Base-by-base conservation (phyloP, 768 basidiomycete species). In the Leccinellum albellum region DNA sequence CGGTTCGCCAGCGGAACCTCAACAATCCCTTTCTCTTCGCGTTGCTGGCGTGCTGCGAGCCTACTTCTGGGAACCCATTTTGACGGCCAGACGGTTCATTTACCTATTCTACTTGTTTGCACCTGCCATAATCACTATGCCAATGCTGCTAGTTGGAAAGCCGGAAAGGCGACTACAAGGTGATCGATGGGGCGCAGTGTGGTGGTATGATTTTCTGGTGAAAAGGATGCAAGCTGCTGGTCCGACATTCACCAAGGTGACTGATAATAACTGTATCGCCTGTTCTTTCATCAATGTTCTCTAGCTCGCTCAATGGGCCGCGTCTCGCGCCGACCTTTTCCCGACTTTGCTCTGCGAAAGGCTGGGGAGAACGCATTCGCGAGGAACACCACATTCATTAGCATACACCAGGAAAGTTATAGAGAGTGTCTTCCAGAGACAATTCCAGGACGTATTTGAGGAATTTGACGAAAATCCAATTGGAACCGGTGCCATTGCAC, bases 401-500 rank as follows among this genome's bases (percentile, higher is more conserved):
- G 61, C 69, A 21, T 87, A 98, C 70, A 98, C 96, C 6, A 88
- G 84, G 61, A 70, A 75, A 20, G 87, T 92, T 54, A 86, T 99
- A 61, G 89, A 96, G 70, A 74, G 76, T 4, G 91, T 91, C 20
- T 98, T 98, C 70, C 84, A 86, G 49, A 79, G 84, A 35, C 83
- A 86, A 5, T 97, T 99, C 66, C 79, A 87, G 5, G 81, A 97
- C 13, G 90, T 98, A 12, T 98, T 99, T 64, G 91, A 93, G 63
- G 83, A 90, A 55, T 98, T 99, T 66, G 85, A 91, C 55, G 79
- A 85, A 57, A 77, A 69, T 6, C 95, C 97, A 4, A 96, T 99
- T 51, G 97, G 97, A n/a, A 91, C 89, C 10, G 97, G 97, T 24
- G 95, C 97, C n/a, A 97, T 99, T 60, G 97, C 96, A 20, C 97